Evolutionary conservation across 345 rosid genomes (phyloP).

Genomic region (Camelina hispida): DNA sequence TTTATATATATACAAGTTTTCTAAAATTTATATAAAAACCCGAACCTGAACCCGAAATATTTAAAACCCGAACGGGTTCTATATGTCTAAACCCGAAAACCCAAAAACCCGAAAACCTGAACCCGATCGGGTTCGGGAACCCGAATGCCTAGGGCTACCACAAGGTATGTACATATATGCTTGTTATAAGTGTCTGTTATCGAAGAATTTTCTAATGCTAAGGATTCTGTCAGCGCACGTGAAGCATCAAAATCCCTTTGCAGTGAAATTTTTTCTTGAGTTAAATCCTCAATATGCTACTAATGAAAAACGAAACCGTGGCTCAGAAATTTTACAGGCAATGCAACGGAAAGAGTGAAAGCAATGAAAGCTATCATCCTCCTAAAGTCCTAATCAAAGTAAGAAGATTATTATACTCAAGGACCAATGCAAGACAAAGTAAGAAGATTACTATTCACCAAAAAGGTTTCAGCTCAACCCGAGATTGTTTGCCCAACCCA

Average conservation of each 20-base stretch:
- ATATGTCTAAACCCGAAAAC: too few relatives aligned
- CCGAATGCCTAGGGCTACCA: constrained; percentile 6
- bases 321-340: constrained; percentile 25
- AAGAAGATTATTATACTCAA: background rate
- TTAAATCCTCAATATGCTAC: constrained; percentile 98
- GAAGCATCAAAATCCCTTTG: constrained; percentile 99
- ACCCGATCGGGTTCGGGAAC: too few relatives aligned
- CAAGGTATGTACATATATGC: constrained; percentile 58
- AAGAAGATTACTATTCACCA: too few relatives aligned
- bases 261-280: constrained; percentile 91
- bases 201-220: constrained; percentile 96
- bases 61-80: too few relatives aligned
- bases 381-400: background rate
- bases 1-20: too few relatives aligned
- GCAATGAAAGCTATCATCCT: constrained; percentile 17
- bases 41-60: too few relatives aligned
- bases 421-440: too few relatives aligned
- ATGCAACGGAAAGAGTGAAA: constrained; percentile 2
- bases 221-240: constrained; percentile 82
- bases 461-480: too few relatives aligned
- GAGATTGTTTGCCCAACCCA: too few relatives aligned
- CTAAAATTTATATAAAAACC: too few relatives aligned
- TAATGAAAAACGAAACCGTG: constrained; percentile 27
- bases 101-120: too few relatives aligned
- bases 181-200: constrained; percentile 89